A percentile compares a stretch with the other conserved stretches of the same genome.
Evolutionary conservation across 768 basidiomycete species (phyloP).

Genomic region (Termitomyces sp.): DNA sequence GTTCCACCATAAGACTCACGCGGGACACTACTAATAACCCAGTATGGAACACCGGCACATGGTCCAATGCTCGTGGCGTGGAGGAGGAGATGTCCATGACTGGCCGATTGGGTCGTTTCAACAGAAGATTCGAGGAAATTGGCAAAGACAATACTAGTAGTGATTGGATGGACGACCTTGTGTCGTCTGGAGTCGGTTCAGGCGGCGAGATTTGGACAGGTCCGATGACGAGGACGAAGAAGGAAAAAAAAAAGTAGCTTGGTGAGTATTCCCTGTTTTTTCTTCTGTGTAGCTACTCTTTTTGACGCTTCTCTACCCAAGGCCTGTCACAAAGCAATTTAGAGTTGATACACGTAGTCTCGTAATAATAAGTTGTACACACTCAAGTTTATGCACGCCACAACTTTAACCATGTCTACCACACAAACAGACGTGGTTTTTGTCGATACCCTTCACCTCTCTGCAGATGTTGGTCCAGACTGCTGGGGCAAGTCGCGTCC

Average conservation of each 20-base stretch:
- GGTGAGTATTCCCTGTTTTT: neutral
- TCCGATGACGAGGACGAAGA: conserved; percentile 6
- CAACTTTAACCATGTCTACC: neutral
- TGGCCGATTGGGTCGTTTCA: conserved; percentile 80
- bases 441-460: conserved; percentile 35
- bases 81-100: conserved; percentile 69
- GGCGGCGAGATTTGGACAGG: conserved; percentile 11
- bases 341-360: conserved; percentile 1
- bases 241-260: conserved; percentile 3
- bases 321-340: neutral
- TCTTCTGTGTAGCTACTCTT: neutral
- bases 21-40: conserved; percentile 89
- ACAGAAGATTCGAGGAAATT: conserved; percentile 58
- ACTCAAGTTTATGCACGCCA: neutral
- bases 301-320: neutral
- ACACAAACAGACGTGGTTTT: conserved; percentile 36
- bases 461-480: conserved; percentile 40
- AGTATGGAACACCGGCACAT: conserved; percentile 69
- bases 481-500: conserved; percentile 43
- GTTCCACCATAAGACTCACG: conserved; percentile 68
- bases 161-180: conserved; percentile 30
- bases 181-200: conserved; percentile 8
- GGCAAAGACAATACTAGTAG: conserved; percentile 27
- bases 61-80: conserved; percentile 43
- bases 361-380: neutral